Base-by-base conservation (phyloP, 1,284 basidiomycete genomes). In the Trichosporon ovoides region DNA sequence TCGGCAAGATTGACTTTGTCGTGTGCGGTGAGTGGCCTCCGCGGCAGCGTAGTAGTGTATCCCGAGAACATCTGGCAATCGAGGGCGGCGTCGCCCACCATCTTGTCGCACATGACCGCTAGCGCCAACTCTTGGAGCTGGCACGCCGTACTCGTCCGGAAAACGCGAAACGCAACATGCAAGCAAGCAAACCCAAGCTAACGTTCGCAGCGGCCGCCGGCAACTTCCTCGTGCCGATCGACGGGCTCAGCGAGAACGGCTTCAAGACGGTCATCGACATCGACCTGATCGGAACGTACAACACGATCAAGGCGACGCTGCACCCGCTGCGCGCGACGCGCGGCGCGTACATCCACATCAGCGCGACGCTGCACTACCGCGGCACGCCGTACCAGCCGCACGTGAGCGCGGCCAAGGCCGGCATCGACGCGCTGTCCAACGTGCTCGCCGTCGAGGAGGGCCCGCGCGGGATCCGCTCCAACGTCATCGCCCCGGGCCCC, bases 211-310 rank as follows among this genome's bases (percentile, higher is more conserved):
- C 88, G 68, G 90, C 89, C 49, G 90, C 90, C 60, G 91, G 90
- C 7, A 94, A 93, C 79, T 93, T 93, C 79, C 80, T 94, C 20
- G 87, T 87, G 1, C 86, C 89, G 28, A 91, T 94, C 63, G 84
- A 85, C 49, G 84, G 83, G 3, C 80, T 93, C 59, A 91, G 88
- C 1, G 85, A 89, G 72, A 92, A 91, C 68, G 92, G 85, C 0
- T 98, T 98, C 83, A 85, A 82, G 74, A 93, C 93, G 0, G 93
- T 98, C 24, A 82, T 97, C 59, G 91, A 95, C 72, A 98, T 98
- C 66, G 94, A 98, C 77, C 59, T 89, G 87, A 80, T 96, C 38
- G 94, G 94, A 24, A 93, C 91, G 2, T 98, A 87, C 81, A 88
- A 97, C 78, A 97, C 94, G 9, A 83, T 97, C 76, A 95, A 96